A percentile compares a stretch with the other conserved stretches of the same genome.
These are phyloP conservation scores for Boletales sp. DNA, from an alignment of 768 basidiomycete genomes.

Conservation along the genomic window DNA sequence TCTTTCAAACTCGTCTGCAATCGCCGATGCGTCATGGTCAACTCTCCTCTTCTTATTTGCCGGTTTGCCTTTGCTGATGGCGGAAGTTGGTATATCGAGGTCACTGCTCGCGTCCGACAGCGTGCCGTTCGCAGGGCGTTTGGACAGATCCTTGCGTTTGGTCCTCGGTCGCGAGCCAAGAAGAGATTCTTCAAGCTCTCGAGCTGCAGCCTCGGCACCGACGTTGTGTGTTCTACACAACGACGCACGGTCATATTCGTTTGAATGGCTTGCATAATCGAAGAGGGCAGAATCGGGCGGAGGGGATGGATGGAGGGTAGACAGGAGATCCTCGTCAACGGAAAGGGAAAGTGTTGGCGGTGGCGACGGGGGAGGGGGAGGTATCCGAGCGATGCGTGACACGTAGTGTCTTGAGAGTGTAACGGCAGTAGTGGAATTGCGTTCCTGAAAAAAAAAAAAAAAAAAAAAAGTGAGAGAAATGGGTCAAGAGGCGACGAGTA, in stretches of 20 bases:
- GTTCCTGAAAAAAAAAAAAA: constrained; percentile 47
- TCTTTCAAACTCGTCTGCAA: constrained; percentile 49
- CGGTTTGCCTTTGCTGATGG: constrained; percentile 39
- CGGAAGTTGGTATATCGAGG: constrained; percentile 38
- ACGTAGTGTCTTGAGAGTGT: constrained; percentile 34
- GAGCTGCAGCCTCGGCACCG: constrained; percentile 53
- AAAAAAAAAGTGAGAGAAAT: constrained; percentile 6
- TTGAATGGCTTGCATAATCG: constrained; percentile 27
- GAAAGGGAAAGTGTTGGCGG: constrained; percentile 28
- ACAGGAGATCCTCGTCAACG: constrained; percentile 34
- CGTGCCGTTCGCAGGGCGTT: constrained; percentile 47
- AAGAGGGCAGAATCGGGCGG: constrained; percentile 27
- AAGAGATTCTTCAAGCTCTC: constrained; percentile 54
- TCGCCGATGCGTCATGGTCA: constrained; percentile 37
- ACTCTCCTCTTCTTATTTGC: constrained; percentile 62
- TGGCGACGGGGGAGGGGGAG: constrained; percentile 39
- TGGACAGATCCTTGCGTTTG: constrained; percentile 46
- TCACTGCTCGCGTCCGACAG: constrained; percentile 61
- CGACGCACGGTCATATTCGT: constrained; percentile 21
- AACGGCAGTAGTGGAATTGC: constrained; percentile 59
- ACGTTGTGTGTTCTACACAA: constrained; percentile 20
- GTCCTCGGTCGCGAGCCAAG: constrained; percentile 35
- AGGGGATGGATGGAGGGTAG: constrained; percentile 37
- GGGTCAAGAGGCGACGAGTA: neutral
- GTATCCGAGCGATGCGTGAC: constrained; percentile 44